phyloP scores from a whole-genome alignment of 371 early-diverging fungal genomes.

The Rhizopus delemar region DNA sequence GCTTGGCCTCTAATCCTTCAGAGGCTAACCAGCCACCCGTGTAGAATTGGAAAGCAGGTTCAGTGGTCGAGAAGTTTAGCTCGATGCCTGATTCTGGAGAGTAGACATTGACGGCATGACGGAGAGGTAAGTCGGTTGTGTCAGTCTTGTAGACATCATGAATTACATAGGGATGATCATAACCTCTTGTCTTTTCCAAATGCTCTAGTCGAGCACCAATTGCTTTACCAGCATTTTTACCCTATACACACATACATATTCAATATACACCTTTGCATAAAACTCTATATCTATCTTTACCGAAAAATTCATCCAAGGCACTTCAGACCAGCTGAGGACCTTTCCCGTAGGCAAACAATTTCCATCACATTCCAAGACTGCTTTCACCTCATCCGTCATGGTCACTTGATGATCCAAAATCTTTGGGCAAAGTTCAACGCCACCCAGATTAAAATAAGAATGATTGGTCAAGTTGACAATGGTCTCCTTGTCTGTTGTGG shows the following conservation, averaged over 20 bases:
- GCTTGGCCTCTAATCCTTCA: slow-evolving; percentile 37
- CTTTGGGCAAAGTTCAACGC: slow-evolving; percentile 46
- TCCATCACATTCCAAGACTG: slow-evolving; percentile 54
- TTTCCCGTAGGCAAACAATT: slow-evolving; percentile 70
- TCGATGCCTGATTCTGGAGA: slow-evolving; percentile 65
- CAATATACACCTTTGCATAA: slow-evolving; percentile 5
- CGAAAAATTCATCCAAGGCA: slow-evolving; percentile 58
- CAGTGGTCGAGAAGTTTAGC: slow-evolving; percentile 60
- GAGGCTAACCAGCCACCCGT: slow-evolving; percentile 63
- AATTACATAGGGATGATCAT: slow-evolving; percentile 70
- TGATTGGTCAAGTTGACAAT: slow-evolving; percentile 45
- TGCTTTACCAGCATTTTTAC: slow-evolving; percentile 33
- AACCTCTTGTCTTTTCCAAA: slow-evolving; percentile 45
- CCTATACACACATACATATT: slow-evolving; percentile 25
- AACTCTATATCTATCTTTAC: slow-evolving; percentile 13
- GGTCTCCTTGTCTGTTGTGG: slow-evolving; percentile 38
- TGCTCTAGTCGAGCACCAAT: slow-evolving; percentile 49
- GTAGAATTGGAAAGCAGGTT: slow-evolving; percentile 79
- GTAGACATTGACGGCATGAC: slow-evolving; percentile 46
- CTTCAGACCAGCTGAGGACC: slow-evolving; percentile 41
- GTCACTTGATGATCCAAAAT: slow-evolving; percentile 54
- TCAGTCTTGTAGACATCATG: slow-evolving; percentile 42
- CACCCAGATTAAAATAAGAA: slow-evolving; percentile 52
- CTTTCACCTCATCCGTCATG: slow-evolving; percentile 50
- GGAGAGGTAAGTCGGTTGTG: slow-evolving; percentile 39